Evolutionary conservation across 2,329 filamentous ascomycete genomes (phyloP), one percentile per base, ranked within the genome.

Genomic region (Diatrype stigma): DNA sequence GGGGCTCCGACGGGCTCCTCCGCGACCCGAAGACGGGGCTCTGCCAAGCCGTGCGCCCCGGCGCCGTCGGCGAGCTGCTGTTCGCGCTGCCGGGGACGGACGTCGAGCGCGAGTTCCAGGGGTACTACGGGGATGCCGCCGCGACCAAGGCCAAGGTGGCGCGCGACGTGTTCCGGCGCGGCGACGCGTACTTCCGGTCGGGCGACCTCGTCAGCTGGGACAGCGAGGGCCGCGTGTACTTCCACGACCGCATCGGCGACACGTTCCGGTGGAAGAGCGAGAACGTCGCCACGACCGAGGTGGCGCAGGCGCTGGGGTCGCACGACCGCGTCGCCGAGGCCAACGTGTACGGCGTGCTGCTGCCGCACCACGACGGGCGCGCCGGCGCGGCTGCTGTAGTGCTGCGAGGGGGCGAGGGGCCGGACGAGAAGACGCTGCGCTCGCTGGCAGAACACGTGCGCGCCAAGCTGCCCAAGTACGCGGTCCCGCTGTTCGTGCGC

Each of bases 221-320:
- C 56, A 52, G 55, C 1, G 84, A 94, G 51, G 89, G 90, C 5
- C 76, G 85, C 2, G 80, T 85, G 66, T 94, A 79, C 73, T 96
- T 96, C 71, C 82, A 85, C 51, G 91, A 96, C 69, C 84, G 87
- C 45, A 86, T 90, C 54, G 87, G 87, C 50, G 87, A 90, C 63
- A 90, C 87, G 0, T 90, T 86, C 71, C 81, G 87, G 46, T 90
- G 87, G 87, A 90, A 94, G 72, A 85, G 84, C 47, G 88, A 93
- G 68, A 93, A 93, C 60, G 87, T 93, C 1, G 90, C 87, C 3
- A 92, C 89, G 0, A 84, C 80, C 46, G 90, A 96, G 67, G 91
- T 96, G 17, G 81, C 86, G n/a, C 82, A 91, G 63, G 82, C 82
- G 0, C 69, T 96, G 0, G 86, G 88, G 14, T 70, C 75, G 1